phyloP scores from a whole-genome alignment of 148 eudicot genomes.

The Rhododendron molle region DNA sequence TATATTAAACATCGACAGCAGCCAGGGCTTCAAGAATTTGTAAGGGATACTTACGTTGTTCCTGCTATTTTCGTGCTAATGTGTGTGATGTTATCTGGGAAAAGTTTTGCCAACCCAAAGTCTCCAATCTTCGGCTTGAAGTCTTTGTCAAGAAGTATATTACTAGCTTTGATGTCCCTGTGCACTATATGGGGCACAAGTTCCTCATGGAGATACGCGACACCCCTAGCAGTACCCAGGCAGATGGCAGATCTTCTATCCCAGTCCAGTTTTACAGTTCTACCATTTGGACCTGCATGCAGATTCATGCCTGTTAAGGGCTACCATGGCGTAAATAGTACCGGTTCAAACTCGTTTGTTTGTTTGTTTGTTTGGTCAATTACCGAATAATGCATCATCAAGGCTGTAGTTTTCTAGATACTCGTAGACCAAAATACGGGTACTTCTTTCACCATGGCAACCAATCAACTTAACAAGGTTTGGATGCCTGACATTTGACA shows the following conservation, averaged over 20 bases:
- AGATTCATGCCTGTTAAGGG: not conserved
- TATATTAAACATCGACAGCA: not conserved
- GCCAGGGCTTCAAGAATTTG: not conserved
- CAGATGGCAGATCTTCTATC: constrained; percentile 59
- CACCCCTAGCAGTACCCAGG: constrained; percentile 71
- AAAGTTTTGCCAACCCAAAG: constrained; percentile 89
- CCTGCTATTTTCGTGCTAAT: constrained; percentile 83
- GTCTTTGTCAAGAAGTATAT: constrained; percentile 69
- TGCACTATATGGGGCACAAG: constrained; percentile 83
- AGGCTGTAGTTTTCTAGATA: constrained; percentile 78
- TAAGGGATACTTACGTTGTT: constrained; percentile 56
- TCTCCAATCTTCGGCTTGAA: constrained; percentile 79
- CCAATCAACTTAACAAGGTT: constrained; percentile 78
- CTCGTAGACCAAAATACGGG: constrained; percentile 73
- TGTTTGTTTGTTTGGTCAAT: not conserved
- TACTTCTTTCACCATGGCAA: constrained; percentile 59
- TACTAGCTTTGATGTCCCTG: constrained; percentile 90
- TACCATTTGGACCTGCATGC: constrained; percentile 43
- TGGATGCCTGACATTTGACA: constrained; percentile 68
- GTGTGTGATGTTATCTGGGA: constrained; percentile 81
- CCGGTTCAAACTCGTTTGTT: not conserved
- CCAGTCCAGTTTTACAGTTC: constrained; percentile 58
- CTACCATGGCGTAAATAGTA: not conserved
- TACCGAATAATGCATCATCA: constrained; percentile 73
- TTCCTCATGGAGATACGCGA: constrained; percentile 82